Evolutionary conservation across 257 asterid species (phyloP), one percentile per base, ranked within the genome.

Genomic region (Perilla frutescens): DNA sequence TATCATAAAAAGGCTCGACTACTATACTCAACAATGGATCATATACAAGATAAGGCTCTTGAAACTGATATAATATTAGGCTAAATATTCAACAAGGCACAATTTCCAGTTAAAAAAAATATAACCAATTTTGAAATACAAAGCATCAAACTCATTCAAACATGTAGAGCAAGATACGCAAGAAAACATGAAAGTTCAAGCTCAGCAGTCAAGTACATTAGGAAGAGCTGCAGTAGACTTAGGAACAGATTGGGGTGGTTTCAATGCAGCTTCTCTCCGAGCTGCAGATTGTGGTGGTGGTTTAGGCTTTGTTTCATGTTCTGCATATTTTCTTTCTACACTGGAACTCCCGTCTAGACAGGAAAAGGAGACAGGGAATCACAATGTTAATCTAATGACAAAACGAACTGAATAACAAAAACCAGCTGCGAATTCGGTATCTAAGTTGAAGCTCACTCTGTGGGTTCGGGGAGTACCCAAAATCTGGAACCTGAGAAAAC

Each of bases 391-490:
- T 43, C 54, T 34, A n/a, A 68, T 15, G 51, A 54, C 4, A 39
- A n/a, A 70, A 45, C 47, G 14, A 58, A 37, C 37, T 34, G 11
- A 37, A 41, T 20, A 26, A 66, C 7, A 58, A 40, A 75, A 26
- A 48, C 44, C 13, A 74, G 50, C 59, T 44, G 49, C 43, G 47
- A 54, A 61, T 31, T 36, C 45, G 68, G 54, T 77, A 50, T 39
- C 51, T 41, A 76, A 81, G 77, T 65, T 71, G 56, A 72, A 56
- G 76, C 97, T 89, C 85, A 88, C 97, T 85, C 66, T 54, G 88
- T 13, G 89, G 92, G 80, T 88, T 89, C n/a, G 98, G 96, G 58
- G 97, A 91, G 83, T 87, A 88, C 8, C 86, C 86, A 44, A 83
- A 89, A 81, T 86, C 92, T 10, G 88, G 93, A 72, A 86, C 93